Percentiles rank a stretch among this genome's conserved stretches.
phyloP scores from a whole-genome alignment of 2,329 filamentous ascomycete species.

The Fusarium stilboides region DNA sequence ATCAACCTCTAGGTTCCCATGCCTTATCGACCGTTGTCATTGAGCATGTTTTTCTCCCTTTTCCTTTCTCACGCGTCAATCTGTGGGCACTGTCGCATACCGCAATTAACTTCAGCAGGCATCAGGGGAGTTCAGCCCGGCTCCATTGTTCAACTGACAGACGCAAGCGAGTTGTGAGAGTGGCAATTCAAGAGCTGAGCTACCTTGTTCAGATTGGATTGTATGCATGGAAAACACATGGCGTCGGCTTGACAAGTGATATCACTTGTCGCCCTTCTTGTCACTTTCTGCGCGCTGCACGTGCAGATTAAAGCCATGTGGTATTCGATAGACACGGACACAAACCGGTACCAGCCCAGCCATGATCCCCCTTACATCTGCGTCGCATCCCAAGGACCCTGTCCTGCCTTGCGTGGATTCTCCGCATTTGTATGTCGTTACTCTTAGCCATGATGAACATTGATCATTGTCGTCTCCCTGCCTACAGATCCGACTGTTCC shows the following conservation, averaged over 20 bases:
- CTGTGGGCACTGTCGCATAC: constrained; percentile 32
- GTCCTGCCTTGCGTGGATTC: constrained; percentile 12
- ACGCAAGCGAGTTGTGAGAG: not conserved
- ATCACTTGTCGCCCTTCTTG: constrained; percentile 16
- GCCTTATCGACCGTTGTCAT: constrained; percentile 34
- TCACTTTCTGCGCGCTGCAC: constrained; percentile 16
- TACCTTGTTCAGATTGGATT: constrained; percentile 2
- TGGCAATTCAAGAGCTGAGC: constrained; percentile 5
- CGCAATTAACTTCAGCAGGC: constrained; percentile 1
- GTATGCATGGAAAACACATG: constrained; percentile 20
- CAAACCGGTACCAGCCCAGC: constrained; percentile 3
- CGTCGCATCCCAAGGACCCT: not conserved
- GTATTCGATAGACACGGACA: constrained; percentile 22
- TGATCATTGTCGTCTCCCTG: constrained; percentile 28
- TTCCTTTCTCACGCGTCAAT: constrained; percentile 18
- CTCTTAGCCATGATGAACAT: constrained; percentile 2
- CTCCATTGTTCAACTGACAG: constrained; percentile 13
- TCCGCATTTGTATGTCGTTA: constrained; percentile 25
- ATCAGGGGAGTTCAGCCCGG: not conserved
- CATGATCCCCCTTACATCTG: constrained; percentile 33
- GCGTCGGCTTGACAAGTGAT: constrained; percentile 27
- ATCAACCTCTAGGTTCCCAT: constrained; percentile 34
- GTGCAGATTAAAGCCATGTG: constrained; percentile 31
- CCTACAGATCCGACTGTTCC: constrained; percentile 13
- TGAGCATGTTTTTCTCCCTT: constrained; percentile 32